Base-by-base conservation (phyloP, 495 filamentous ascomycete species). In the Collariella sp. region DNA sequence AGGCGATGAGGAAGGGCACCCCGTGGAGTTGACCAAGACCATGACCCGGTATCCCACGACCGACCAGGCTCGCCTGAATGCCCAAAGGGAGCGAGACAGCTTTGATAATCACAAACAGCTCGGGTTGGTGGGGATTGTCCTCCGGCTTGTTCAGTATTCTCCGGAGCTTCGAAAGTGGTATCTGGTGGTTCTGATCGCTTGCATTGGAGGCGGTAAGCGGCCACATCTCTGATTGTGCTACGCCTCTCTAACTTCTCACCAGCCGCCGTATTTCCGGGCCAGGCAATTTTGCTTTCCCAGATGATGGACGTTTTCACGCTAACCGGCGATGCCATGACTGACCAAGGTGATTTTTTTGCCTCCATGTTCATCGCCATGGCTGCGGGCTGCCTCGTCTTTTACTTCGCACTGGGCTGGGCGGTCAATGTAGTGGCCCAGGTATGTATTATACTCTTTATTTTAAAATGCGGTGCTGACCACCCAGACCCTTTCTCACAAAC, bases 401-500 rank as follows among this genome's bases (percentile, higher is more conserved):
- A 81, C 45, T 65, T 65, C 18, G 26, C 60, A 0, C 42, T 80
- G 5, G 79, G 77, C 33, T 71, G 46, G 49, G 72, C 79, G 38
- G 50, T 61, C 11, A 73, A 67, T 48, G 69, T 79, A 39, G 52
- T 72, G 23, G 51, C 59, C 3, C 64, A 65, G 55, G 62, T 53
- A 53, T 9, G 36, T 1, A 10, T 31, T 1, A 16, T 20, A 3
- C 29, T 6, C 22, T 15, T 31, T 0, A 1, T 2, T 6, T 16
- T 6, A 2, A 9, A 11, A 7, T 2, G 15, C 3, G 1, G 10
- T 6, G 18, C 50, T 53, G 20, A 53, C 46, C 12, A 29, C 15
- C 2, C n/a, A 60, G 52, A 48, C 58, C 84, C 86, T 72, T 84
- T 78, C 35, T 74, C 94, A 84, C 59, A 83, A 89, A 13, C 83